Evolutionary conservation across 345 rosid genomes (phyloP).

Genomic region (Brassica carinata): DNA sequence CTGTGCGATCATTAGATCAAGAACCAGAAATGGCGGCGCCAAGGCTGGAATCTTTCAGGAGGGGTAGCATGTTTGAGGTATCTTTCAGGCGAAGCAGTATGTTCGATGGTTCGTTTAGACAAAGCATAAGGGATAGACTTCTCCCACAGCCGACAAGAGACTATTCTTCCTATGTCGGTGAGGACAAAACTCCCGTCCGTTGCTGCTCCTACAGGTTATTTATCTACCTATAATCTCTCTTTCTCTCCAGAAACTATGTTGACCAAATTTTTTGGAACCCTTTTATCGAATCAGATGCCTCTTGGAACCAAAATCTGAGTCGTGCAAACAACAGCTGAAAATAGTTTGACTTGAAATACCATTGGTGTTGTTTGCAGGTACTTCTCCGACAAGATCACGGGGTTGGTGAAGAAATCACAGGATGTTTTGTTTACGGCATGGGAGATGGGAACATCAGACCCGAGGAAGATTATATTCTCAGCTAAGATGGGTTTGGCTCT

Average conservation of each 20-base stretch:
- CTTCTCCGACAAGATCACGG: constrained; percentile 31
- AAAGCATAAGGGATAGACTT: constrained; percentile 40
- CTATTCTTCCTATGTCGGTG: background rate
- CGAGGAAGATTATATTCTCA: constrained; percentile 77
- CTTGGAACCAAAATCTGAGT: constrained; percentile 13
- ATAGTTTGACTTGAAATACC: constrained; percentile 17
- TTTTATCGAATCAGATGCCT: constrained; percentile 12
- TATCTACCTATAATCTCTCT: constrained; percentile 4
- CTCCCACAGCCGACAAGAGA: constrained; percentile 26
- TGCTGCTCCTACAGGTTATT: constrained; percentile 41
- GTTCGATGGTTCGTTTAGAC: constrained; percentile 39
- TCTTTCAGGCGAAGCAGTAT: constrained; percentile 40
- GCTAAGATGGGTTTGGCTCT: constrained; percentile 82
- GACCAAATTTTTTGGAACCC: background rate
- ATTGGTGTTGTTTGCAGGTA: constrained; percentile 29
- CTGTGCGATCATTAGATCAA: constrained; percentile 18
- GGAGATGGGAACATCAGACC: constrained; percentile 78
- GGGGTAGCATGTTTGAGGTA: constrained; percentile 38
- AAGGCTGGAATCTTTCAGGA: constrained; percentile 38
- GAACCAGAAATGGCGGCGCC: constrained; percentile 38
- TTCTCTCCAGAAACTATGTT: background rate
- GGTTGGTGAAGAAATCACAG: constrained; percentile 17
- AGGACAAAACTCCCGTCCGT: constrained; percentile 14
- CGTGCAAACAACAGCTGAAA: background rate
- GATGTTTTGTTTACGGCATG: constrained; percentile 44